phyloP scores from a whole-genome alignment of 2,329 filamentous ascomycete species.

The Stromatinia cepivora region DNA sequence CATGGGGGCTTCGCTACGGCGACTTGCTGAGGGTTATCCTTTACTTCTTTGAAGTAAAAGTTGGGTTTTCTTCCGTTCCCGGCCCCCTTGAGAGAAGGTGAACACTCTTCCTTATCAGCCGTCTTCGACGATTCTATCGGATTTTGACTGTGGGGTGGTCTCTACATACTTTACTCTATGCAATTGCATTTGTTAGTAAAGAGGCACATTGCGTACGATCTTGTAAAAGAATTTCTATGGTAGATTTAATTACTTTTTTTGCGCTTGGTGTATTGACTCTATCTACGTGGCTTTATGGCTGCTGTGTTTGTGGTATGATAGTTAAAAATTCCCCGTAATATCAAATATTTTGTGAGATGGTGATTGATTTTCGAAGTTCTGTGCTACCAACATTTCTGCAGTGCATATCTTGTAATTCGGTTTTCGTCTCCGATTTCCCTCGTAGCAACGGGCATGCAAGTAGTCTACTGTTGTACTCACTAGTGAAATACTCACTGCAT shows the following conservation, averaged over 20 bases:
- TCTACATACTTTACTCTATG: constrained; percentile 40
- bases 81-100: constrained; percentile 44
- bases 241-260: neutral
- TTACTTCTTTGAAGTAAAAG: constrained; percentile 27
- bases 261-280: neutral
- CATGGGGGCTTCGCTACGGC: constrained; percentile 45
- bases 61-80: constrained; percentile 48
- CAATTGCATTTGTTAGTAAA: neutral
- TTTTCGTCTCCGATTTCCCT: neutral
- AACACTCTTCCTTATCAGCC: constrained; percentile 48
- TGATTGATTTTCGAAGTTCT: neutral
- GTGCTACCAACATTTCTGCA: neutral
- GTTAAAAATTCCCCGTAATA: neutral
- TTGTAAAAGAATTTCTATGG: no score
- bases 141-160: constrained; percentile 48
- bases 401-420: neutral
- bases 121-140: constrained; percentile 41
- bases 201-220: neutral
- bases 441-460: neutral
- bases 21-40: constrained; percentile 46
- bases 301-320: neutral
- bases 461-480: neutral
- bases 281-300: neutral
- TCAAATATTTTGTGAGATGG: neutral
- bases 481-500: neutral